Evolutionary conservation across 2,329 filamentous ascomycete genomes (phyloP).

Genomic region (Parascedosporium putredinis): DNA sequence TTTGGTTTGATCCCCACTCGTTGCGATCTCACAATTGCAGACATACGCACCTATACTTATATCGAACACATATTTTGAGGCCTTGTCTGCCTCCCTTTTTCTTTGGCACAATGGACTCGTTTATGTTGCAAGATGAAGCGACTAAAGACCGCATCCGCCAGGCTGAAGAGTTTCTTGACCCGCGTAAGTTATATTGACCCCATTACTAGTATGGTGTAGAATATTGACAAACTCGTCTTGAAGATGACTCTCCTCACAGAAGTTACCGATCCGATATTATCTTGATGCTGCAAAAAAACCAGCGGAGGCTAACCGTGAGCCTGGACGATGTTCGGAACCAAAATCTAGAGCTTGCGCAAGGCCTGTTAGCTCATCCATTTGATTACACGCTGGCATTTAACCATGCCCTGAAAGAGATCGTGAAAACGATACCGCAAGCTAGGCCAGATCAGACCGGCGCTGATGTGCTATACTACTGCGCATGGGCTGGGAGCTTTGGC

Average conservation of each 20-base stretch:
- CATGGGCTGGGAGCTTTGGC: constrained; percentile 93
- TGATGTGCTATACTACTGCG: constrained; percentile 87
- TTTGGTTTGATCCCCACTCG: neutral
- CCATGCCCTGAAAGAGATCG: constrained; percentile 76
- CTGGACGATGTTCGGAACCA: constrained; percentile 88
- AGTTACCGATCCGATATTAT: constrained; percentile 90
- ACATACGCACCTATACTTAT: too few species aligned
- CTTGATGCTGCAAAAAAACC: constrained; percentile 58
- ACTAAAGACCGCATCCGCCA: constrained; percentile 73
- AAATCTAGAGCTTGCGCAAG: constrained; percentile 67
- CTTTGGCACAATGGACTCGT: constrained; percentile 52
- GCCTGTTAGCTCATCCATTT: constrained; percentile 75
- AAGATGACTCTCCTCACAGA: constrained; percentile 42
- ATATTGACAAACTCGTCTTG: neutral
- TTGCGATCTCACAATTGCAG: too few species aligned
- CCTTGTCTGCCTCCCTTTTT: neutral
- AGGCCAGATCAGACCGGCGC: constrained; percentile 65
- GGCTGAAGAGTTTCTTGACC: constrained; percentile 89
- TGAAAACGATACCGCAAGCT: constrained; percentile 67
- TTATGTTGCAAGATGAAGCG: constrained; percentile 74
- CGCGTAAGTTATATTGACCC: constrained; percentile 48
- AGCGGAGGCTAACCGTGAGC: constrained; percentile 58
- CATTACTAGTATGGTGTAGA: neutral
- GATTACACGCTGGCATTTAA: constrained; percentile 85
- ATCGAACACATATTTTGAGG: neutral